These are phyloP conservation scores for Fusarium sp. DNA, from an alignment of 2,329 filamentous ascomycete genomes.

Conservation along the genomic window DNA sequence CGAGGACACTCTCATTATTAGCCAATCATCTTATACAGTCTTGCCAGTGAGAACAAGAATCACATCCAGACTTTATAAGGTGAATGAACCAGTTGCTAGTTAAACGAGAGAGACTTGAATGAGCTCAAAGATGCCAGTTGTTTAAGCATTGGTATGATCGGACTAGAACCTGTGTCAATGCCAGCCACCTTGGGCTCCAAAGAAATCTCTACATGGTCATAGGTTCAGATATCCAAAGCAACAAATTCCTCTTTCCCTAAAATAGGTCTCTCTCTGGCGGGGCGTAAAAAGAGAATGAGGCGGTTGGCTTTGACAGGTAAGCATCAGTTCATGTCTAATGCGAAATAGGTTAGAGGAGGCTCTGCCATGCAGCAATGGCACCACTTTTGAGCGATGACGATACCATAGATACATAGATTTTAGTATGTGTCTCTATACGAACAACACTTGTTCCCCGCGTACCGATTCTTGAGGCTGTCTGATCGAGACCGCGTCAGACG, in stretches of 20 bases:
- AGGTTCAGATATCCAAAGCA: not conserved
- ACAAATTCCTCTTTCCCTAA: not conserved
- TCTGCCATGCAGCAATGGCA: slow-evolving; percentile 25
- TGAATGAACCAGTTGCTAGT: not conserved
- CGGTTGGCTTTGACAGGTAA: slow-evolving; percentile 12
- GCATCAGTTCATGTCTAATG: slow-evolving; percentile 22
- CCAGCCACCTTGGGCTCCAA: not conserved
- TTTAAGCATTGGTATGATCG: not conserved
- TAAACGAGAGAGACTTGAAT: not conserved
- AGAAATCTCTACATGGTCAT: not conserved
- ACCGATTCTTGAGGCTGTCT: slow-evolving; percentile 7
- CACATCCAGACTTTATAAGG: not conserved
- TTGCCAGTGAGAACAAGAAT: not conserved
- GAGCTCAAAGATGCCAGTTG: not conserved
- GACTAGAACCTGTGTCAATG: not conserved
- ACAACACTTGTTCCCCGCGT: not conserved
- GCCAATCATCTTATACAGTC: not conserved
- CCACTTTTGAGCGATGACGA: slow-evolving; percentile 13
- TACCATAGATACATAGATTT: not conserved
- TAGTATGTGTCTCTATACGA: slow-evolving; percentile 1
- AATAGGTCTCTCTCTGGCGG: slow-evolving; percentile 4
- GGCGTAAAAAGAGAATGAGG: slow-evolving; percentile 31
- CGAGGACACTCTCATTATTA: not conserved
- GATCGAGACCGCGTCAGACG: slow-evolving; percentile 5
- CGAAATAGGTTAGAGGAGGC: slow-evolving; percentile 35